Evolutionary conservation across 768 basidiomycete genomes (phyloP), one percentile per base, ranked within the genome.

Genomic region (Kwoniella europaea): DNA sequence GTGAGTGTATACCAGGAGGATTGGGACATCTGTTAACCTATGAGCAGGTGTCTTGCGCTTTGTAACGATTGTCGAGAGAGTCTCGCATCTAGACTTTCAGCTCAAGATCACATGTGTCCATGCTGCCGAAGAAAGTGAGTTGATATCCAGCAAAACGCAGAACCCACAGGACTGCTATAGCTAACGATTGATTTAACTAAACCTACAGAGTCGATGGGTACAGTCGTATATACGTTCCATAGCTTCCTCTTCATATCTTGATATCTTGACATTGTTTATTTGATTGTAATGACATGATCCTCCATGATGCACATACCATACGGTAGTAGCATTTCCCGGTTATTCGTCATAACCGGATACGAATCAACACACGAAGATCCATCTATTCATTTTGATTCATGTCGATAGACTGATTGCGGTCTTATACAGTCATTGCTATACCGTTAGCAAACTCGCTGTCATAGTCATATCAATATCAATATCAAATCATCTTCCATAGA

Each of bases 61-160:
- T 81, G 79, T 69, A 77, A 81, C 58, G 79, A 81, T 15, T 81
- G 79, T 60, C 58, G 79, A 63, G 77, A 79, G 63, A 79, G 70
- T 72, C 57, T 81, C 16, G 77, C 79, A n/a, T 60, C 77, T 44
- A 68, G 79, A 61, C 59, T 81, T n/a, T 55, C 78, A 15, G 74
- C 78, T 15, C 71, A 74, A 56, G 77, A 81, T 52, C 79, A 81
- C 68, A 73, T 81, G 73, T 81, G 79, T 63, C 79, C 79, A 57
- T 80, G 76, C 57, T 73, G 73, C 68, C 68, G 71, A 52, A 41
- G 69, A 55, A 77, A 77, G 78, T 79, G 66, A 72, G 71, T 69
- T 18, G 12, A 15, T 13, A 15, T 50, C 7, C 3, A 7, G 35
- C 35, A 35, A 35, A 35, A 35, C 46, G 46, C 12, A 15, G 46